These are phyloP conservation scores for Gamsiella multidivaricata DNA, from an alignment of 192 early-diverging fungal genomes.

Conservation along the genomic window DNA sequence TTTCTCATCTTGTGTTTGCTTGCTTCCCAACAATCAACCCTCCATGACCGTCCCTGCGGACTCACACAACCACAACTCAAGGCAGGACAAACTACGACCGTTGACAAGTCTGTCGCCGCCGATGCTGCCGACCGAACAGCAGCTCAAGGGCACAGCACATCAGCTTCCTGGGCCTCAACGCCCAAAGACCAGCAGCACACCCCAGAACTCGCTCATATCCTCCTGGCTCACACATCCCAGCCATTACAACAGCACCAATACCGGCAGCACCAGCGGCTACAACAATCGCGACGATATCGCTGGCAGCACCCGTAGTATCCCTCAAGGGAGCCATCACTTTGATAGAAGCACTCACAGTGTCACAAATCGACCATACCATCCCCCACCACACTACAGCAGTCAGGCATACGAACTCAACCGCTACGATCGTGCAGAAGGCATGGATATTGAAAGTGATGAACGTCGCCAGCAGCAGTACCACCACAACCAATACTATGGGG, in stretches of 20 bases:
- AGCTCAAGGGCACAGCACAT: conserved; percentile 9
- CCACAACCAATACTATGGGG: background rate
- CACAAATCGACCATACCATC: background rate
- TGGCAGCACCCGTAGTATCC: background rate
- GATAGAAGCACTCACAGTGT: background rate
- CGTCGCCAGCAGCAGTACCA: background rate
- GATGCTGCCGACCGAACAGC: conserved; percentile 37
- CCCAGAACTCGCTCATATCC: conserved; percentile 28
- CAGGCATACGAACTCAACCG: background rate
- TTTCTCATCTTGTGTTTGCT: background rate
- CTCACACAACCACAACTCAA: conserved; percentile 1
- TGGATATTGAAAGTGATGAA: background rate
- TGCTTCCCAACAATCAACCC: background rate
- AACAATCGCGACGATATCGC: background rate
- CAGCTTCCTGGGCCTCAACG: background rate
- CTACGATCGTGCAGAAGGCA: conserved; percentile 8
- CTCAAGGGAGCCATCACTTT: background rate
- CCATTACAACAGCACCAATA: background rate
- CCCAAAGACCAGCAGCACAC: background rate
- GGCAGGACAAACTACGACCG: conserved; percentile 14
- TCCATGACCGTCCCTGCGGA: conserved; percentile 36
- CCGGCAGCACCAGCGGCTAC: background rate
- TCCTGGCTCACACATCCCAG: conserved; percentile 24
- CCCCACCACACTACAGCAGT: background rate
- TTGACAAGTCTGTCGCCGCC: conserved; percentile 17